Evolutionary conservation across 2,329 filamentous ascomycete species (phyloP).

Genomic region (Sclerotinia nivalis): DNA sequence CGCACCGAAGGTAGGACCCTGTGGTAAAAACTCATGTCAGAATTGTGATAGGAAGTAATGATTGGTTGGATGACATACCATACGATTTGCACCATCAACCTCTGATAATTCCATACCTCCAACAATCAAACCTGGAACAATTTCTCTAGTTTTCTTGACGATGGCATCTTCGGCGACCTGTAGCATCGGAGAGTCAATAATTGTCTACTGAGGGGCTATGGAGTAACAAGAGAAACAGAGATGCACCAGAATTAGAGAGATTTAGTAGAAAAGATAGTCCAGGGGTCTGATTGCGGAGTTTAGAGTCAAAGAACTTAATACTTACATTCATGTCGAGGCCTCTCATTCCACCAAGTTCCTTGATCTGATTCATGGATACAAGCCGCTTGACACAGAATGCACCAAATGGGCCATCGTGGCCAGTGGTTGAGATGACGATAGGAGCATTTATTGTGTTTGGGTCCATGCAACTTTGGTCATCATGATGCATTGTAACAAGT

Average conservation of each 20-base stretch:
- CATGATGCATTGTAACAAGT: slow-evolving; percentile 81
- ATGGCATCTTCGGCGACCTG: slow-evolving; percentile 80
- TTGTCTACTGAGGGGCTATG: no score
- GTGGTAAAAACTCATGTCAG: background rate
- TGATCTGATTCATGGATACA: slow-evolving; percentile 81
- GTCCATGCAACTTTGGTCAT: slow-evolving; percentile 94
- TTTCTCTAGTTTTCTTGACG: slow-evolving; percentile 85
- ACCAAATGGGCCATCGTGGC: slow-evolving; percentile 87
- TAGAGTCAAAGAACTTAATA: background rate
- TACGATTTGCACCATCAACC: slow-evolving; percentile 86
- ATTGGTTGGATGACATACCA: slow-evolving; percentile 54
- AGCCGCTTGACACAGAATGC: slow-evolving; percentile 90
- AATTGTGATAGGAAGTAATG: background rate
- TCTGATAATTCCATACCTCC: slow-evolving; percentile 93
- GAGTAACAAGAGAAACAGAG: no score
- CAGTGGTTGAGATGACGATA: slow-evolving; percentile 83
- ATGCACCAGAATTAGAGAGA: background rate
- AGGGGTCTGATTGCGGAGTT: background rate
- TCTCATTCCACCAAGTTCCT: slow-evolving; percentile 87
- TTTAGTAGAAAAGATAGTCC: no score
- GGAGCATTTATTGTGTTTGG: slow-evolving; percentile 96
- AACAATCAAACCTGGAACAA: slow-evolving; percentile 85
- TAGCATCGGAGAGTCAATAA: background rate
- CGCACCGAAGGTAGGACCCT: slow-evolving; percentile 76
- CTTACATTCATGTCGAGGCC: slow-evolving; percentile 81